Evolutionary conservation across 2,329 filamentous ascomycete genomes (phyloP), one percentile per base, ranked within the genome.

Genomic region (Nannizziopsis arthrosporioides): DNA sequence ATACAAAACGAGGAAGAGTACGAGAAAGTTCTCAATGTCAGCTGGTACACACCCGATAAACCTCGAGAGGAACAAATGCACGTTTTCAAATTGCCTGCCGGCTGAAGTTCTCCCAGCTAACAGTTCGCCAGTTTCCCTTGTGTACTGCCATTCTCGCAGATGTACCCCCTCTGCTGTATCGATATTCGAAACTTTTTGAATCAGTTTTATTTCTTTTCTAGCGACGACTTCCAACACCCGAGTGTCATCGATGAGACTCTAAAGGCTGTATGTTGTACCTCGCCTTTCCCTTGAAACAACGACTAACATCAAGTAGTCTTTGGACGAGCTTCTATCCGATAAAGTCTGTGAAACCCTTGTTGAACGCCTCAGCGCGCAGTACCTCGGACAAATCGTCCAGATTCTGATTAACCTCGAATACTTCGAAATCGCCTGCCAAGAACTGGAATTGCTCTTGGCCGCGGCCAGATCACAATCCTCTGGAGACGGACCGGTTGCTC

Each of bases 111-210:
- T 19, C 3, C 7, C 5, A 17, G 39, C 50, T 48, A 47, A 54
- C 42, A 9, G 3, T 27, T 4, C 17, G 35, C 38, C 53, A 89
- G 85, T 10, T 94, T 94, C 63, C 93, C 92, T 4, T 93, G 84
- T 57, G 86, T 95, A n/a, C 73, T 98, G 1, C 93, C 92, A 0
- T 98, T 98, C 64, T 95, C 89, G 10, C 89, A 96, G 59, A 98
- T 98, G 92, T 98, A 98, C 62, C 90, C 92, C 1, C 75, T 96
- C 30, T 95, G 92, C 68, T 98, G 92, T 70, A 96, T 96, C 62
- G 88, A 96, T 61, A 95, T 98, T 58, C 80, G 90, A 36, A 95
- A 95, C 65, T 96, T 98, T 64, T 73, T 96, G 51, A 95, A 95
- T 64, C 89, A 96, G 61, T 96, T 98, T 60, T 96, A 96, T 65